phyloP scores from a whole-genome alignment of 2,329 filamentous ascomycete species.

The Scedosporium apiospermum region DNA sequence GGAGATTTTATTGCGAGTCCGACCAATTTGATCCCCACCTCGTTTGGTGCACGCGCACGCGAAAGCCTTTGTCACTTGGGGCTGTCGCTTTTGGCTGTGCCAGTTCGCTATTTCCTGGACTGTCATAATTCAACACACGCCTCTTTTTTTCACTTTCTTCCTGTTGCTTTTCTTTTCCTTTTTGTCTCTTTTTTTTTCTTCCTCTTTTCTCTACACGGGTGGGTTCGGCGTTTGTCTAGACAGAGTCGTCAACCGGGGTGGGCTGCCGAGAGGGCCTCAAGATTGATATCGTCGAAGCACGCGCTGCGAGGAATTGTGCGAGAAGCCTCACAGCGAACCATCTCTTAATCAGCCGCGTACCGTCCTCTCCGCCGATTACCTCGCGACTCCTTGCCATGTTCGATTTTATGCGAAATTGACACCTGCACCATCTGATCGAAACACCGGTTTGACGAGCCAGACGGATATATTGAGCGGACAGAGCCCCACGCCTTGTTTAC shows the following conservation, averaged over 20 bases:
- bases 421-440: background rate
- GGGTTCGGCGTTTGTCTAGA: no score
- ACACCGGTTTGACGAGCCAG: background rate
- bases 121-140: background rate
- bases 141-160: no score
- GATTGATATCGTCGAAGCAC: background rate
- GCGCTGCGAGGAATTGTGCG: background rate
- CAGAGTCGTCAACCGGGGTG: no score
- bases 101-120: background rate
- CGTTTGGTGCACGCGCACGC: background rate
- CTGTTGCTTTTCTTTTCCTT: no score
- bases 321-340: background rate
- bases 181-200: no score
- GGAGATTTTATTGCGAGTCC: background rate
- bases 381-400: background rate
- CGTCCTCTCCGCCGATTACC: background rate
- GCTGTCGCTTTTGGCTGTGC: background rate
- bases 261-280: no score
- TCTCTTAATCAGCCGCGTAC: background rate
- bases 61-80: background rate
- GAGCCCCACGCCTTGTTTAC: background rate
- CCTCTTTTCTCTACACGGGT: no score
- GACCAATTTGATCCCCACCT: background rate
- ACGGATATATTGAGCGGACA: conserved; percentile 9
- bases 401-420: background rate